Conservation (phyloP, 441 rosid species). For the Bruguiera hainesii region DNA sequence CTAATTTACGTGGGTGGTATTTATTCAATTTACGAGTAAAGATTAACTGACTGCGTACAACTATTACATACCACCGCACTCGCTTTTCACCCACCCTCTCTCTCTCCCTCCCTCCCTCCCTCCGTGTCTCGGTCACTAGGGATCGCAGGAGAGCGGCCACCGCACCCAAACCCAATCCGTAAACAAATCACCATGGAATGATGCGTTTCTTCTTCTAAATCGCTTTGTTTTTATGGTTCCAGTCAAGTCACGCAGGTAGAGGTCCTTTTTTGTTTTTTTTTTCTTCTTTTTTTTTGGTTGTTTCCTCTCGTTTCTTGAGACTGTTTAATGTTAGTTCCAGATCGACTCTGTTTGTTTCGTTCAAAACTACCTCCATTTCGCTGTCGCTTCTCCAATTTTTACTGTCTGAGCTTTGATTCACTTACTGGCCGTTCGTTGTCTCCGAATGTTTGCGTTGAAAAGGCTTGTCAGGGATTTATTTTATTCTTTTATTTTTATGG, state of each 20-base stretch:
- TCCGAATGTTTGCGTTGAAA: constrained; percentile 5
- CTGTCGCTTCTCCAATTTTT: constrained; percentile 6
- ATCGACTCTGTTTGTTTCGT: constrained; percentile 20
- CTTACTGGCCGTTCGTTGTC: neutral
- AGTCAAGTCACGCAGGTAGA: constrained; percentile 26
- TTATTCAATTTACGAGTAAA: no score
- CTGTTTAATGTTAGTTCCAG: constrained; percentile 14
- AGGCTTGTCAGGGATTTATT: neutral
- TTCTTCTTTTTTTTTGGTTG: neutral
- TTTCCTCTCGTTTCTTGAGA: constrained; percentile 1
- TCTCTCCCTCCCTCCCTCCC: constrained; percentile 21
- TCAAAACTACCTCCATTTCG: constrained; percentile 15
- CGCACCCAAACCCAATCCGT: constrained; percentile 21
- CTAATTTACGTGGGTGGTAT: no score
- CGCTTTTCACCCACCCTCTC: no score
- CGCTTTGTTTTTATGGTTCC: constrained; percentile 8
- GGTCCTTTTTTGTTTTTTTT: neutral
- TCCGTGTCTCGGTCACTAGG: constrained; percentile 26
- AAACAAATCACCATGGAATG: constrained; percentile 42
- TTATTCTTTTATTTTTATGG: neutral
- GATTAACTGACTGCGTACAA: no score
- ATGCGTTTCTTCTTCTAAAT: constrained; percentile 27
- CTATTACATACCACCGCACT: no score
- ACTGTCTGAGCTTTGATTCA: neutral
- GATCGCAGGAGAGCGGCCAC: constrained; percentile 49